Base-by-base conservation (phyloP, 768 basidiomycete genomes). In the Boletales sp. region DNA sequence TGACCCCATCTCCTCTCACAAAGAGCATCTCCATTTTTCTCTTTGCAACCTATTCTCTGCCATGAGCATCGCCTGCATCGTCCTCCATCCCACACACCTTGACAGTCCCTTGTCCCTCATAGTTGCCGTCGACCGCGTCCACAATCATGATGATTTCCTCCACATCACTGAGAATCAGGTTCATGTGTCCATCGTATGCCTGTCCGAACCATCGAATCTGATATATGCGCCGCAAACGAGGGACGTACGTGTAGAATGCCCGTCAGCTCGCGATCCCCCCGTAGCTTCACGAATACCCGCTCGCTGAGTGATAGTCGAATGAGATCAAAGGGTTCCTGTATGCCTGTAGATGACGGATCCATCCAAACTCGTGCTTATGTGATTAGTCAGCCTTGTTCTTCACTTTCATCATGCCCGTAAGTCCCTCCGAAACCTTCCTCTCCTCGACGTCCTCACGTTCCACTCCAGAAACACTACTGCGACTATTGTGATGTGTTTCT, bases 161-260 rank as follows among this genome's bases (percentile, higher is more conserved):
- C 14, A 97, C 97, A 64, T 97, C 91, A 61, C 91, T 94, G 60
- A 99, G 77, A 55, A 99, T 97, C 60, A 99, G 78, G 69, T 99
- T 98, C 97, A 98, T 98, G 70, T 98, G 97, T n/a, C 94, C 97
- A 73, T 99, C 97, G 63, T 98, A 98, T 18, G 97, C 97, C 97
- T 99, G 62, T 58, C 45, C 50, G 24, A 27, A 55, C 21, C 35
- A 47, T 51, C 54, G 47, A 45, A 17, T 34, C 43, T 46, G 3
- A 41, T 48, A 30, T 44, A 34, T 21, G 18, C 39, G 37, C 32
- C 37, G 40, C 29, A 7, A 51, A 41, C n/a, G n/a, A 18, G 36
- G 38, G 41, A 67, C 89, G 42, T 63, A 95, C 97, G 73, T 99
- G 95, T 40, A 99, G 74, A 56, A 95, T 83, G 10, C 95, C 95